phyloP scores from a whole-genome alignment of 306 rosid species.

The Hippophae gyantsensis region DNA sequence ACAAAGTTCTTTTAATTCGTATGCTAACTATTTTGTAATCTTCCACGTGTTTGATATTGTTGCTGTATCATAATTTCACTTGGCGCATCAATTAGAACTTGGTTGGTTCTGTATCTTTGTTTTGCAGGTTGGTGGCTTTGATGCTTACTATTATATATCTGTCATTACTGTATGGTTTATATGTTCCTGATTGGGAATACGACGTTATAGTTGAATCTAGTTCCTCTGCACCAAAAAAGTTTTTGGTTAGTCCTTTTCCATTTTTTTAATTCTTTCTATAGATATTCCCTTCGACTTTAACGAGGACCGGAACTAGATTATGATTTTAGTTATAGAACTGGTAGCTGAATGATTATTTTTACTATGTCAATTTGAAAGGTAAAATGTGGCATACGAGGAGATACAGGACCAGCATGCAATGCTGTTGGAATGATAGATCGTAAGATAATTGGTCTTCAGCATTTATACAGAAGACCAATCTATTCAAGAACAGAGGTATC shows the following conservation, averaged over 20 bases:
- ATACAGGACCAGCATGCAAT: not conserved
- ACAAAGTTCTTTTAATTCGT: too few species aligned
- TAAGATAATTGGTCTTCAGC: slow-evolving; percentile 1
- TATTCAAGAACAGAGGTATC: slow-evolving; percentile 64
- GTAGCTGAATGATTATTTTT: slow-evolving; percentile 9
- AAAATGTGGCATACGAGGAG: slow-evolving; percentile 75
- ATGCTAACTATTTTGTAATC: too few species aligned
- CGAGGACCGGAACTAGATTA: not conserved
- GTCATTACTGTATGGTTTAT: slow-evolving; percentile 48
- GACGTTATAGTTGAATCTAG: slow-evolving; percentile 41
- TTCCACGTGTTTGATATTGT: too few species aligned
- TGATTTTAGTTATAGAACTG: not conserved
- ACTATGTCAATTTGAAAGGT: slow-evolving; percentile 34
- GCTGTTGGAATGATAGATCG: slow-evolving; percentile 1
- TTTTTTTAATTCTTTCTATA: not conserved
- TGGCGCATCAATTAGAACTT: not conserved
- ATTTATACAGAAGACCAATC: slow-evolving; percentile 6
- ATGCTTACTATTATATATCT: slow-evolving; percentile 48
- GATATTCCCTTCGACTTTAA: too few species aligned
- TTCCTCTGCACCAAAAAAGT: slow-evolving; percentile 23
- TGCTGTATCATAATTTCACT: not conserved
- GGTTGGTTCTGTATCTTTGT: slow-evolving; percentile 1
- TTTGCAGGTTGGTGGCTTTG: slow-evolving; percentile 48
- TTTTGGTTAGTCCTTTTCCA: slow-evolving; percentile 48
- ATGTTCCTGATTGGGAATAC: slow-evolving; percentile 92